phyloP scores from a whole-genome alignment of 2,329 filamentous ascomycete species.

The Colletotrichum lini region DNA sequence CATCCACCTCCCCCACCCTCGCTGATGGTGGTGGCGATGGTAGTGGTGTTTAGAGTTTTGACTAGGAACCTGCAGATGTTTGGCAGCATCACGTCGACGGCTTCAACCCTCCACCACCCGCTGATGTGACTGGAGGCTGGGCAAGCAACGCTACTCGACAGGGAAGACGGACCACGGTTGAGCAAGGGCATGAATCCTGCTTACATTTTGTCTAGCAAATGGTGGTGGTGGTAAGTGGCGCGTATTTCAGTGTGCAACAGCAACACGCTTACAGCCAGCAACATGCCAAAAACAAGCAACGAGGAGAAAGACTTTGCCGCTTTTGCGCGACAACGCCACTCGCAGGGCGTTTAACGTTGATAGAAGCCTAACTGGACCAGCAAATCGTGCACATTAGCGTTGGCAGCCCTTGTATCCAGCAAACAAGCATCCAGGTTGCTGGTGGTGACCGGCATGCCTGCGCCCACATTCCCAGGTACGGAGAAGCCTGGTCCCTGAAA shows the following conservation, averaged over 20 bases:
- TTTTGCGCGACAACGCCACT: neutral
- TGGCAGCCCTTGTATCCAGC: constrained; percentile 25
- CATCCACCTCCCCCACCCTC: constrained; percentile 8
- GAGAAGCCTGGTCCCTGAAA: constrained; percentile 21
- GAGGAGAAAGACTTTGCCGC: constrained; percentile 9
- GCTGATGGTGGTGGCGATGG: neutral
- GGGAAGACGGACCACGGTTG: constrained; percentile 27
- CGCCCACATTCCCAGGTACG: constrained; percentile 33
- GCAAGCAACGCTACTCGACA: constrained; percentile 8
- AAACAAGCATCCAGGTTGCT: constrained; percentile 35
- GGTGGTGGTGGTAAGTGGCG: neutral
- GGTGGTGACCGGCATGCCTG: neutral
- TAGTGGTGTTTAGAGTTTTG: constrained; percentile 28
- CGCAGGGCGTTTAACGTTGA: constrained; percentile 5
- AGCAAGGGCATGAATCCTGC: constrained; percentile 22
- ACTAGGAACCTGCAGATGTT: constrained; percentile 29
- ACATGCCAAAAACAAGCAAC: constrained; percentile 8
- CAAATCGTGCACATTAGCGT: neutral
- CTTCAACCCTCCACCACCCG: constrained; percentile 22
- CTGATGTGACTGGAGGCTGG: neutral
- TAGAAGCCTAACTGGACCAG: constrained; percentile 11
- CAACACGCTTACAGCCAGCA: constrained; percentile 12
- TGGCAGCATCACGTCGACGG: constrained; percentile 27
- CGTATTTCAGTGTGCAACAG: neutral
- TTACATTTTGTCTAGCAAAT: constrained; percentile 5